phyloP scores from a whole-genome alignment of 129 eudicot species.

The Oenanthe sinensis region DNA sequence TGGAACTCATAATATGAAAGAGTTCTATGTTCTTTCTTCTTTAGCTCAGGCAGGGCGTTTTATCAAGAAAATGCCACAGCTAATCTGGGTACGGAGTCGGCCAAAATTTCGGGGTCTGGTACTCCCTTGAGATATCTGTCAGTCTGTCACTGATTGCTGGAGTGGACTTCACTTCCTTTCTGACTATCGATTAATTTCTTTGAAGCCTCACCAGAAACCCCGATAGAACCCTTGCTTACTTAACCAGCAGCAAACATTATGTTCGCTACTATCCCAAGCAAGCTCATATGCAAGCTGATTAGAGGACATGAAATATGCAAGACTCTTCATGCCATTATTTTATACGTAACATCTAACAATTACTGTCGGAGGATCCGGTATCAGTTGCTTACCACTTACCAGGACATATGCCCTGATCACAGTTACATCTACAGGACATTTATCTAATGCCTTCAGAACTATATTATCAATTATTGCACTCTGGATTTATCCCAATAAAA shows the following conservation, averaged over 20 bases:
- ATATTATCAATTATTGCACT: background rate
- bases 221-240: slow-evolving; percentile 23
- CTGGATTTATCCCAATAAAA: background rate
- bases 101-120: slow-evolving; percentile 25
- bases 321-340: background rate
- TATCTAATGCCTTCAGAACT: background rate
- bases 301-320: background rate
- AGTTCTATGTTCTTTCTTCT: slow-evolving; percentile 51
- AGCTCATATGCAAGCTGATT: background rate
- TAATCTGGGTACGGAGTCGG: slow-evolving; percentile 75
- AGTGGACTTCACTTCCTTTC: slow-evolving; percentile 21
- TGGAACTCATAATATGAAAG: slow-evolving; percentile 68
- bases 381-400: background rate
- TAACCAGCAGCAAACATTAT: slow-evolving; percentile 21
- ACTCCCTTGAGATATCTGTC: slow-evolving; percentile 22
- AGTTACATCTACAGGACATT: background rate
- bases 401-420: background rate
- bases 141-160: slow-evolving; percentile 18
- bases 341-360: background rate
- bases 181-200: slow-evolving; percentile 7
- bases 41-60: slow-evolving; percentile 56
- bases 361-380: background rate
- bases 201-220: slow-evolving; percentile 19
- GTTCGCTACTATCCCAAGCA: background rate
- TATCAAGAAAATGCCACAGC: slow-evolving; percentile 66